Evolutionary conservation across 176 grass and related monocot genomes (phyloP).

Genomic region (Triticum aestivum): DNA sequence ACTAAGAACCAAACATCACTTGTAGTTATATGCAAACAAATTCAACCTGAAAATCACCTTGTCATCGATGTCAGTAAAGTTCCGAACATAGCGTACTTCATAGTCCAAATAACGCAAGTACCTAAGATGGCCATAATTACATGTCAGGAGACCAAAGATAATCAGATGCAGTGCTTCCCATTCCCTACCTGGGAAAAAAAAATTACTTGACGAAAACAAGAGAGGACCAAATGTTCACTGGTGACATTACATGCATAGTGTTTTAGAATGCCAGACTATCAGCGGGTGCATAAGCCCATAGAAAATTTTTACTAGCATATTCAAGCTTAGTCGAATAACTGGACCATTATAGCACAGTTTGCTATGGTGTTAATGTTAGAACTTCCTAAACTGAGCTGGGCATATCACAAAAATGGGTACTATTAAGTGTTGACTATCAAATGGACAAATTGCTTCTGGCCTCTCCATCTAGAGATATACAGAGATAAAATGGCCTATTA

Average conservation of each 20-base stretch:
- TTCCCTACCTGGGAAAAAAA: not conserved
- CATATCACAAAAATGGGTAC: not conserved
- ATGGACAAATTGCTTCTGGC: not conserved
- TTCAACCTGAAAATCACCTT: slow-evolving; percentile 50
- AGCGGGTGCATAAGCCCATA: not conserved
- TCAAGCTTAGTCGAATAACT: not conserved
- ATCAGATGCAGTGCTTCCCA: not conserved
- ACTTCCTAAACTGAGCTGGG: not conserved
- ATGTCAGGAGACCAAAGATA: slow-evolving; percentile 12
- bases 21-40: not conserved
- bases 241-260: not conserved
- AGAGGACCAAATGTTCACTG: not conserved
- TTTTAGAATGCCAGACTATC: not conserved
- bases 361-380: not conserved
- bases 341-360: not conserved
- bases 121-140: slow-evolving; percentile 28
- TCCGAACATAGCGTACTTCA: slow-evolving; percentile 86
- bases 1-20: not conserved
- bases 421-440: not conserved
- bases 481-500: not conserved
- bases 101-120: slow-evolving; percentile 75
- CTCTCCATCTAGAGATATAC: not conserved
- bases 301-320: not conserved
- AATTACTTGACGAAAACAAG: not conserved
- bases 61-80: slow-evolving; percentile 98